phyloP scores from a whole-genome alignment of 2,329 filamentous ascomycete genomes.

The Hypoxylon sp. region DNA sequence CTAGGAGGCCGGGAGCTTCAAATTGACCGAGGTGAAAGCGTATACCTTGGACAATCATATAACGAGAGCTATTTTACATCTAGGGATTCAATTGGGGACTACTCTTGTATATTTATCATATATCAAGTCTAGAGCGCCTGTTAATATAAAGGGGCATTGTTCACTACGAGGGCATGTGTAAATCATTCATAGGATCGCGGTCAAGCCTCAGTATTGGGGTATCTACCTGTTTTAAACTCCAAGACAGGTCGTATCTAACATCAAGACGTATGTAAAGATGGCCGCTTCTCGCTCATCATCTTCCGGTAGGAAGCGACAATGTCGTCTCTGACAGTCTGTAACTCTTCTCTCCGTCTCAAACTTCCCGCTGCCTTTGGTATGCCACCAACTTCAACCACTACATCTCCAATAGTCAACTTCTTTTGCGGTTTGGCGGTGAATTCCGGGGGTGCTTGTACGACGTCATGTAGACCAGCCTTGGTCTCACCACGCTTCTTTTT shows the following conservation, averaged over 20 bases:
- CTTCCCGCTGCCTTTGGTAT: constrained; percentile 79
- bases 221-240: constrained; percentile 13
- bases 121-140: not conserved
- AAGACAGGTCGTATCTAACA: not conserved
- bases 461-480: constrained; percentile 67
- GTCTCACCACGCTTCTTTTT: constrained; percentile 75
- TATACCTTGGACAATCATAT: no score
- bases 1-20: no score
- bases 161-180: not conserved
- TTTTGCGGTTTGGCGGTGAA: constrained; percentile 75
- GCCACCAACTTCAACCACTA: constrained; percentile 76
- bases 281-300: constrained; percentile 71
- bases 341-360: constrained; percentile 79
- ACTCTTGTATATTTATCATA: not conserved
- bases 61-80: no score
- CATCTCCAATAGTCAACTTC: constrained; percentile 75
- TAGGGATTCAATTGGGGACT: not conserved
- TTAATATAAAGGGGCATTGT: not conserved
- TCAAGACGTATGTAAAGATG: constrained; percentile 45
- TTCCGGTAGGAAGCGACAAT: constrained; percentile 82
- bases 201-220: constrained; percentile 22
- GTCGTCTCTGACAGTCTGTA: constrained; percentile 76
- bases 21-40: no score
- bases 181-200: not conserved
- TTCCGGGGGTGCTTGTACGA: constrained; percentile 82